Evolutionary conservation across 1,284 basidiomycete genomes (phyloP), one percentile per base, ranked within the genome.

Genomic region (Marasmius sp.): DNA sequence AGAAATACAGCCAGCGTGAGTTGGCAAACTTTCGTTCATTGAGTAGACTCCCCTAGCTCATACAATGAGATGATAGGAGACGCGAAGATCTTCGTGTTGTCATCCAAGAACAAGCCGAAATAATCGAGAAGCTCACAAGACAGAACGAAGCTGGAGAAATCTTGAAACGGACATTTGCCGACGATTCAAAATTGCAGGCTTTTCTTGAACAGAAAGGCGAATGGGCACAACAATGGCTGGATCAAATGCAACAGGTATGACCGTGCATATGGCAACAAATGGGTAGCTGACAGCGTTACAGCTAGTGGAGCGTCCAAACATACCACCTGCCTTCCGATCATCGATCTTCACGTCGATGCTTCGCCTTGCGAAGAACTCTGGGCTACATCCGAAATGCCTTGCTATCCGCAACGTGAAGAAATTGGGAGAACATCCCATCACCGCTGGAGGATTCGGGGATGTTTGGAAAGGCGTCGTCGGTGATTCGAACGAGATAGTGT

Each of bases 401-500:
- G 50, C 50, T 8, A 52, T 52, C 20, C 20, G 38, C 5, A 36
- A 54, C 34, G 52, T 54, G 1, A n/a, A 36, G 36, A 38, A 54
- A 18, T 37, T 54, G n/a, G 52, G 34, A 6, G 34, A 54, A 8
- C 20, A 54, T 37, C 52, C 34, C 20, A 36, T 54, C 16, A 36
- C 52, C 20, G 34, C 33, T 37, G 52, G 52, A 18, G 36, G 52
- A 37, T 54, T 54, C 34, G 52, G 52, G 34, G 52, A 38, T n/a
- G 52, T 54, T 1, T 52, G 27, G 18, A 54, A 54, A 36, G 34
- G 52, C 12, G 9, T 54, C n/a, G 18, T 54, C 43, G 59, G 52
- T 3, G 47, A 12, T 79, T 86, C 57, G 18, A 47, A 18, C 22
- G 51, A 45, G 36, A 39, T 45, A 36, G 45, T 53, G 18, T 60